A percentile compares a stretch with the other conserved stretches of the same genome.
These are phyloP conservation scores for Epichloe glyceriae DNA, from an alignment of 2,329 filamentous ascomycete genomes.

Conservation along the genomic window DNA sequence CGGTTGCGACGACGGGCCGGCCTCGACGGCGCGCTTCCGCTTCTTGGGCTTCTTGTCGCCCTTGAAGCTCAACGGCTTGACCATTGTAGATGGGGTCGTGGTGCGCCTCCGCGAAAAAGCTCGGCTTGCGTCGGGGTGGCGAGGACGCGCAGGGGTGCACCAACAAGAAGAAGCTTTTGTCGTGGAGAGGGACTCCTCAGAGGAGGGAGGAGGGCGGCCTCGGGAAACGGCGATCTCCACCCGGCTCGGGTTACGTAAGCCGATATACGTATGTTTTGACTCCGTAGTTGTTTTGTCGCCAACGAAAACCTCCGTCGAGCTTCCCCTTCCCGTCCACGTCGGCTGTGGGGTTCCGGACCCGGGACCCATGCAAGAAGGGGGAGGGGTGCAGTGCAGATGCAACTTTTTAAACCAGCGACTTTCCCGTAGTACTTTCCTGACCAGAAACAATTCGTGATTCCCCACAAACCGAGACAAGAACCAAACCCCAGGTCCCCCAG, in stretches of 20 bases:
- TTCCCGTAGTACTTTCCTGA: not conserved
- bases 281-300: too few species aligned
- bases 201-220: too few species aligned
- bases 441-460: not conserved
- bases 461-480: too few species aligned
- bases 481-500: too few species aligned
- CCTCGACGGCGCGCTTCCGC: conserved; percentile 54
- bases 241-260: conserved; percentile 13
- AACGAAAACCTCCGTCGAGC: too few species aligned
- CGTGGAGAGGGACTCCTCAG: too few species aligned
- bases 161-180: too few species aligned
- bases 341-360: not conserved
- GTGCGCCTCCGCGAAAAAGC: not conserved
- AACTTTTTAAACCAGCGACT: not conserved
- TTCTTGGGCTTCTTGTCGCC: conserved; percentile 94
- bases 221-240: too few species aligned
- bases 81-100: conserved; percentile 37
- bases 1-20: conserved; percentile 12
- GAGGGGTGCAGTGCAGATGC: too few species aligned
- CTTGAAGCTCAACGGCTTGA: conserved; percentile 88
- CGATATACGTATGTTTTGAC: too few species aligned
- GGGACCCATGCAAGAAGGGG: not conserved
- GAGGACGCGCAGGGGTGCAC: too few species aligned
- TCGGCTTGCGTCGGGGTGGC: not conserved
- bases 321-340: not conserved